These are phyloP conservation scores for Bryopsis sp. DNA, from an alignment of 139 green algal species.

Conservation along the genomic window DNA sequence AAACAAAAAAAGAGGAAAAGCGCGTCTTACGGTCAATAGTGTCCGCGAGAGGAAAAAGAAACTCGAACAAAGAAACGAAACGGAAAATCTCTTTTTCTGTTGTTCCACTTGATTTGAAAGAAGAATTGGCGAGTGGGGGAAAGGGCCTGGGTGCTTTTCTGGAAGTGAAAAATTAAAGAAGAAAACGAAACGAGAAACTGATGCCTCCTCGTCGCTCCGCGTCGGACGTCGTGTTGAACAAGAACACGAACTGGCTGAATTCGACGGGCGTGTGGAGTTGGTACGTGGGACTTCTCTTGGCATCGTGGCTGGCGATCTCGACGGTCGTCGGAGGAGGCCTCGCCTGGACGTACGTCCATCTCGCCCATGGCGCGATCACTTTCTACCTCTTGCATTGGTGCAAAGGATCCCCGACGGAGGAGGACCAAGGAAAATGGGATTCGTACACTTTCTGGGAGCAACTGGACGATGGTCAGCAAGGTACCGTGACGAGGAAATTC, in stretches of 20 bases:
- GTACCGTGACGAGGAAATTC: slow-evolving; percentile 79
- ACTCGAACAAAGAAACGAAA: too few relatives aligned
- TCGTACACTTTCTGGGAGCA: slow-evolving; percentile 87
- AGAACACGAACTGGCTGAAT: slow-evolving; percentile 69
- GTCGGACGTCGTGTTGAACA: slow-evolving; percentile 49
- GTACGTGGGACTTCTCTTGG: slow-evolving; percentile 58
- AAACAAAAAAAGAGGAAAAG: too few relatives aligned
- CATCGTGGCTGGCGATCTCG: slow-evolving; percentile 38
- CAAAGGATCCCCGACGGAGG: slow-evolving; percentile 60
- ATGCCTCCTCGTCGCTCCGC: too few relatives aligned
- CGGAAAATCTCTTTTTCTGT: too few relatives aligned
- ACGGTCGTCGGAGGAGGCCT: slow-evolving; percentile 61
- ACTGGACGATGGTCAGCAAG: slow-evolving; percentile 46
- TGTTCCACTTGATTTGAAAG: too few relatives aligned
- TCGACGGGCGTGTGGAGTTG: slow-evolving; percentile 62
- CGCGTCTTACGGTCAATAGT: too few relatives aligned
- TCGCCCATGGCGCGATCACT: slow-evolving; percentile 64
- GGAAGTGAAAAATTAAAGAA: too few relatives aligned
- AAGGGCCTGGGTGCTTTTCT: too few relatives aligned
- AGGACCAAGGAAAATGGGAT: slow-evolving; percentile 78
- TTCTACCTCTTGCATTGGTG: slow-evolving; percentile 85
- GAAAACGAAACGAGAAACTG: too few relatives aligned
- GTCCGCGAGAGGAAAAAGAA: too few relatives aligned
- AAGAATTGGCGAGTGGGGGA: too few relatives aligned
- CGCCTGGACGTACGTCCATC: slow-evolving; percentile 82